A percentile compares a stretch with the other conserved stretches of the same genome.
Evolutionary conservation across 2,329 filamentous ascomycete genomes (phyloP).

Genomic region (Dactylella cylindrospora): DNA sequence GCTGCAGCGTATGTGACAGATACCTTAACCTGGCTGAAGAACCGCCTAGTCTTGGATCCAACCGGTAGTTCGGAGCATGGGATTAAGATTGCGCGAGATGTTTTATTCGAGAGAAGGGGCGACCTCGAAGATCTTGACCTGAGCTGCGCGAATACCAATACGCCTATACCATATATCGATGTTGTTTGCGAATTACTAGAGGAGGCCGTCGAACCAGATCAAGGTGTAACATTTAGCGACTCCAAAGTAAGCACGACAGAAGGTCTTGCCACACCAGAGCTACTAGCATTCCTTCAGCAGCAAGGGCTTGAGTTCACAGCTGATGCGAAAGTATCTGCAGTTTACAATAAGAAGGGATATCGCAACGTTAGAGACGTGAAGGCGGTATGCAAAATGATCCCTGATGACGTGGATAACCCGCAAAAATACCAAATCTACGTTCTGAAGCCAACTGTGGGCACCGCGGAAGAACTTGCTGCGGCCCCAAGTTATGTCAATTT

Average conservation of each 20-base stretch:
- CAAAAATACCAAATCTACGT: neutral
- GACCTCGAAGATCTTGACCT: slow-evolving; percentile 49
- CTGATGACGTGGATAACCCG: neutral
- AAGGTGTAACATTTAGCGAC: neutral
- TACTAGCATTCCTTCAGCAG: neutral
- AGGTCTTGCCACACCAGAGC: neutral
- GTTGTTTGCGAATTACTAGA: slow-evolving; percentile 50
- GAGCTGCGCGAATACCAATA: slow-evolving; percentile 49
- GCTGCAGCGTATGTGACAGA: slow-evolving; percentile 48
- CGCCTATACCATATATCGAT: slow-evolving; percentile 49
- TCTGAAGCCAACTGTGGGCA: neutral
- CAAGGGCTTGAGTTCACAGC: slow-evolving; percentile 2
- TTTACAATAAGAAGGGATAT: neutral
- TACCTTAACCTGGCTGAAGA: slow-evolving; percentile 46
- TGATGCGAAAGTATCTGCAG: neutral
- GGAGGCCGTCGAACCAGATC: slow-evolving; percentile 15
- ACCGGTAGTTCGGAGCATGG: slow-evolving; percentile 18
- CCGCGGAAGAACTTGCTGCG: slow-evolving; percentile 1
- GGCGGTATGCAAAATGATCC: slow-evolving; percentile 1
- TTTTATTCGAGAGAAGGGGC: slow-evolving; percentile 48
- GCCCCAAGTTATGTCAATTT: slow-evolving; percentile 10
- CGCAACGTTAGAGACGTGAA: neutral
- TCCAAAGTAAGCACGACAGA: neutral
- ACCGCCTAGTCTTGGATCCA: slow-evolving; percentile 12
- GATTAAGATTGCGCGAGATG: slow-evolving; percentile 27